These are phyloP conservation scores for Exophiala alcalophila DNA, from an alignment of 2,329 filamentous ascomycete species.

Conservation along the genomic window DNA sequence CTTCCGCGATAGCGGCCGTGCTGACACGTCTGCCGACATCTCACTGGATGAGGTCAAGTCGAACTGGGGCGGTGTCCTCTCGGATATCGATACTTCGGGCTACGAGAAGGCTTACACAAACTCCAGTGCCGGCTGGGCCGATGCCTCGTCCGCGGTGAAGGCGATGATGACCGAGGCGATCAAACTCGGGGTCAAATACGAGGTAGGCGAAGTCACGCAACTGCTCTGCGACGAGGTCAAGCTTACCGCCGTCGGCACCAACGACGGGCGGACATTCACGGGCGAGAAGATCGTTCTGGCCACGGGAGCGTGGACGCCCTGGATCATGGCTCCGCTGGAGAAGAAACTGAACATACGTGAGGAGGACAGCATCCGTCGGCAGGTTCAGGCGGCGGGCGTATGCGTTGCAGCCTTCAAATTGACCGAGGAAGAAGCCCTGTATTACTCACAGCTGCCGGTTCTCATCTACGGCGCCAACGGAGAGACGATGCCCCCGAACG, in stretches of 20 bases:
- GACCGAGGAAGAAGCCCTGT: constrained; percentile 48
- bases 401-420: constrained; percentile 58
- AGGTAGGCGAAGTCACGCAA: constrained; percentile 44
- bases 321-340: constrained; percentile 52
- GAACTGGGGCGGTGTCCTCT: constrained; percentile 44
- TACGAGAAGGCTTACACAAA: constrained; percentile 49
- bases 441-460: constrained; percentile 53
- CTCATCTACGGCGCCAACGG: constrained; percentile 49
- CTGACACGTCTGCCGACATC: constrained; percentile 43
- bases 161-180: constrained; percentile 46
- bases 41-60: constrained; percentile 41
- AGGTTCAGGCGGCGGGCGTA: constrained; percentile 59
- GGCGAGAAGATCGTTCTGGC: constrained; percentile 56
- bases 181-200: constrained; percentile 45
- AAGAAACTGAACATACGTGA: constrained; percentile 46
- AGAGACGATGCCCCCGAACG: constrained; percentile 50
- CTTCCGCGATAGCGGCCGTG: constrained; percentile 48
- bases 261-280: constrained; percentile 45
- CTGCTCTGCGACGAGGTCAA: constrained; percentile 40
- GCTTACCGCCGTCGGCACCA: constrained; percentile 48
- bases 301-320: constrained; percentile 57
- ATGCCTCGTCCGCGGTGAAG: constrained; percentile 48
- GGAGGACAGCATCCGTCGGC: constrained; percentile 49
- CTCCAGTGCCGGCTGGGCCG: constrained; percentile 53
- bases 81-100: constrained; percentile 37